Evolutionary conservation across 106 monocot genomes (phyloP).

Genomic region (Allium fistulosum): DNA sequence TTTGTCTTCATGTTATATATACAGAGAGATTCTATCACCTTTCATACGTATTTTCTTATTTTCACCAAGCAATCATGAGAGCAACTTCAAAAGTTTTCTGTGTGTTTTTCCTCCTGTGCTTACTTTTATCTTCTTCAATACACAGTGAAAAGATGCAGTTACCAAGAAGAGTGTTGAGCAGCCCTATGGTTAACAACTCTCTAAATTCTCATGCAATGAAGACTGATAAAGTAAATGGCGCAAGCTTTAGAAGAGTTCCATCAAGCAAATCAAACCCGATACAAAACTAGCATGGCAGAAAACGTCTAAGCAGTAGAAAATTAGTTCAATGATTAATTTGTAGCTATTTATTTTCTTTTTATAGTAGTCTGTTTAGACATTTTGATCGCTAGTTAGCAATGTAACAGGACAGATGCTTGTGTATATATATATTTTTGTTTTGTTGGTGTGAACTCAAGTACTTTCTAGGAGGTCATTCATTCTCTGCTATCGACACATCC

Average conservation of each 20-base stretch:
- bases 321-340: background rate
- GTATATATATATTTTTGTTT: no score
- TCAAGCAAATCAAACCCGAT: background rate
- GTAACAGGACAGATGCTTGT: background rate
- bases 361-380: background rate
- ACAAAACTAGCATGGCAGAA: constrained; percentile 3
- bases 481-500: no score
- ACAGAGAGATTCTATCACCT: background rate
- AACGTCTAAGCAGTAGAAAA: background rate
- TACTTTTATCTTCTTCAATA: background rate
- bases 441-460: no score
- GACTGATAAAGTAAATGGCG: background rate
- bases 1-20: background rate
- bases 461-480: no score
- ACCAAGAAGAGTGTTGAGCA: background rate
- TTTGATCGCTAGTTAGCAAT: background rate
- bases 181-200: background rate
- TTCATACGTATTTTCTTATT: constrained; percentile 3
- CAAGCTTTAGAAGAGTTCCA: background rate
- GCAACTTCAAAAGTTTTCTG: background rate
- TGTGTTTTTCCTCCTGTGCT: background rate
- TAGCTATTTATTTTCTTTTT: constrained; percentile 2
- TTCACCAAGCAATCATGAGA: constrained; percentile 4
- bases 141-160: background rate
- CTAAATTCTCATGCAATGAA: background rate